A percentile compares a stretch with the other conserved stretches of the same genome.
Evolutionary conservation across 352 stramenopile species (phyloP).

Genomic region (Saprolegnia diclina): DNA sequence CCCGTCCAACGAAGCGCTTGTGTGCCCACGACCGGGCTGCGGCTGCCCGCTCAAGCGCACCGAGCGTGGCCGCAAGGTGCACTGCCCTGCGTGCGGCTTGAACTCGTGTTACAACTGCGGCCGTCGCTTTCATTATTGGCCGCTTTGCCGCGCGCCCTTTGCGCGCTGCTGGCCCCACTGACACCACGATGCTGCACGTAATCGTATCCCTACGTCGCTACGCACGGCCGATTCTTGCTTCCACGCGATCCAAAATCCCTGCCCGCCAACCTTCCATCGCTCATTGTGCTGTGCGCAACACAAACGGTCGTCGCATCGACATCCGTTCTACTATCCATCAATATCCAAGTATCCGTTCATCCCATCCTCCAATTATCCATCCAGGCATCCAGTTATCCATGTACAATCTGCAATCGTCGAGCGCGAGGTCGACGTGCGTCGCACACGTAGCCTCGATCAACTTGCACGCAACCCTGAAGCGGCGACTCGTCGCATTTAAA

Average conservation of each 20-base stretch:
- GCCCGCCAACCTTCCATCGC: too few relatives aligned
- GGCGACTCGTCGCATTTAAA: too few relatives aligned
- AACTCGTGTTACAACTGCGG: slow-evolving; percentile 1
- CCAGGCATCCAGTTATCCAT: too few relatives aligned
- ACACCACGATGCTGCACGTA: not conserved
- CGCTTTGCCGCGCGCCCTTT: not conserved
- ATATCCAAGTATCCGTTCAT: too few relatives aligned
- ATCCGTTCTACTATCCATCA: too few relatives aligned
- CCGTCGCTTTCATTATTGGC: not conserved
- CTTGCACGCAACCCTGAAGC: too few relatives aligned
- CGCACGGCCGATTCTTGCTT: not conserved
- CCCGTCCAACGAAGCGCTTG: not conserved
- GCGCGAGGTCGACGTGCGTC: too few relatives aligned
- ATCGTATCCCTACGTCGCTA: not conserved
- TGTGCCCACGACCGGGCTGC: not conserved
- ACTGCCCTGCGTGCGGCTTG: not conserved
- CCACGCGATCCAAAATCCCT: not conserved
- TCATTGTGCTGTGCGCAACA: too few relatives aligned
- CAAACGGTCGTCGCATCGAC: too few relatives aligned
- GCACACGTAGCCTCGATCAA: too few relatives aligned
- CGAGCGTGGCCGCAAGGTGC: not conserved
- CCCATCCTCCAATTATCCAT: too few relatives aligned
- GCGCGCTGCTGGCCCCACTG: not conserved
- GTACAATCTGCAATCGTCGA: too few relatives aligned
- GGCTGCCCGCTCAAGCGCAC: not conserved